These are phyloP conservation scores for Lipomyces orientalis DNA, from an alignment of 805 yeast genomes.

Conservation along the genomic window DNA sequence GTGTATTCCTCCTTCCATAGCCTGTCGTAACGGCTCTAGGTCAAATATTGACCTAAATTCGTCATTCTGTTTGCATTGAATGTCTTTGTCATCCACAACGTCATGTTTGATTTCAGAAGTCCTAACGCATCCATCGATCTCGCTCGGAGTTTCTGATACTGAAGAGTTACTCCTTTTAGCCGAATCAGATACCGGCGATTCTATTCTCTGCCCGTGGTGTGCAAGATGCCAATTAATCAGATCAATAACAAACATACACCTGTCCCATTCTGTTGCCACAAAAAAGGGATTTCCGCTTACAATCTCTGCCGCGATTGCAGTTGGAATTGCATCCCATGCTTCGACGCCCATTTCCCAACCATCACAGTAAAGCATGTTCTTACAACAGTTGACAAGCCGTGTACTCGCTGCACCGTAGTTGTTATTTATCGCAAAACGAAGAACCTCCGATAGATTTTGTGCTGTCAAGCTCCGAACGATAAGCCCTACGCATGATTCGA, in stretches of 20 bases:
- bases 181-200: background rate
- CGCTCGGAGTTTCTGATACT: background rate
- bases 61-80: background rate
- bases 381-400: constrained; percentile 53
- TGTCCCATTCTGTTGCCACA: constrained; percentile 62
- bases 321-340: constrained; percentile 57
- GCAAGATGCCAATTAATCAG: constrained; percentile 22
- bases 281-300: constrained; percentile 58
- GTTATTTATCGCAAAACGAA: constrained; percentile 52
- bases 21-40: constrained; percentile 42
- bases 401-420: constrained; percentile 57
- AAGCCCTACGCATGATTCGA: constrained; percentile 51
- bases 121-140: background rate
- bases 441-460: constrained; percentile 47
- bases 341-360: constrained; percentile 57
- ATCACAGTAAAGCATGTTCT: constrained; percentile 54
- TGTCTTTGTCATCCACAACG: background rate
- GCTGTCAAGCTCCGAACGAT: constrained; percentile 49
- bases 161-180: background rate
- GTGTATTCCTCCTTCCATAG: constrained; percentile 52
- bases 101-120: constrained; percentile 1
- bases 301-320: constrained; percentile 51
- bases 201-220: background rate
- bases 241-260: constrained; percentile 52
- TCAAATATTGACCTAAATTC: constrained; percentile 8